Evolutionary conservation across 176 grass and related monocot species (phyloP).

Genomic region (Pontederia crassipes): DNA sequence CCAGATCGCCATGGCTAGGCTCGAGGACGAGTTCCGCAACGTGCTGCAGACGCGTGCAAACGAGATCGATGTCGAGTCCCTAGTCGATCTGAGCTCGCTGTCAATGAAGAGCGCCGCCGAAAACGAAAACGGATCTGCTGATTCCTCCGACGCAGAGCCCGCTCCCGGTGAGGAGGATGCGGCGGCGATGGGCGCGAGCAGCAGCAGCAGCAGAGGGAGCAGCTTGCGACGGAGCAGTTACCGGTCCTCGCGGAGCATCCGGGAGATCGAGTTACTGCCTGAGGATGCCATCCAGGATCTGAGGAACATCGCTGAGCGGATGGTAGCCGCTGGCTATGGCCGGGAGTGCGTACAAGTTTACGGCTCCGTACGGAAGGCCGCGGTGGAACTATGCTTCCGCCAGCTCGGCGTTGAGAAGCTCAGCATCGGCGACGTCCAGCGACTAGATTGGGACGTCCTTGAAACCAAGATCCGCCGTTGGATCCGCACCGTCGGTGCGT

Average conservation of each 20-base stretch:
- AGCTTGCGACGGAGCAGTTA: conserved; percentile 42
- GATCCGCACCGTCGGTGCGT: conserved; percentile 67
- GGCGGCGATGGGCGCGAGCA: conserved; percentile 1
- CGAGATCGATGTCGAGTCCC: conserved; percentile 47
- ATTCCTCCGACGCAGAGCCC: conserved; percentile 16
- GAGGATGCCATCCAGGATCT: conserved; percentile 62
- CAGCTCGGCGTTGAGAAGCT: conserved; percentile 83
- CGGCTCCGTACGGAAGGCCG: conserved; percentile 65
- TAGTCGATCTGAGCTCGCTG: conserved; percentile 37
- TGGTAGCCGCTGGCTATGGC: conserved; percentile 56
- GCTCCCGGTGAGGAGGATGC: too few species aligned
- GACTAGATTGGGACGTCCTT: conserved; percentile 59
- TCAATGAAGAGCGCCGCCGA: conserved; percentile 13
- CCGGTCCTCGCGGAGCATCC: conserved; percentile 53
- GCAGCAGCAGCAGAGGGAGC: neutral
- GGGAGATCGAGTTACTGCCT: conserved; percentile 82
- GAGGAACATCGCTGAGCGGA: conserved; percentile 48
- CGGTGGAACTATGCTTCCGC: conserved; percentile 57
- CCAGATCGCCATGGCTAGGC: conserved; percentile 62
- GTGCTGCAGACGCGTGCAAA: conserved; percentile 37
- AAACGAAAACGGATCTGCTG: neutral
- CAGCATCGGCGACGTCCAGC: conserved; percentile 85
- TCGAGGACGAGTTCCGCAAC: conserved; percentile 78
- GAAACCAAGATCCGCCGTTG: conserved; percentile 70
- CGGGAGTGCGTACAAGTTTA: conserved; percentile 96